Conservation (phyloP, 2,329 filamentous ascomycete genomes). For the Diaporthe vaccinii region DNA sequence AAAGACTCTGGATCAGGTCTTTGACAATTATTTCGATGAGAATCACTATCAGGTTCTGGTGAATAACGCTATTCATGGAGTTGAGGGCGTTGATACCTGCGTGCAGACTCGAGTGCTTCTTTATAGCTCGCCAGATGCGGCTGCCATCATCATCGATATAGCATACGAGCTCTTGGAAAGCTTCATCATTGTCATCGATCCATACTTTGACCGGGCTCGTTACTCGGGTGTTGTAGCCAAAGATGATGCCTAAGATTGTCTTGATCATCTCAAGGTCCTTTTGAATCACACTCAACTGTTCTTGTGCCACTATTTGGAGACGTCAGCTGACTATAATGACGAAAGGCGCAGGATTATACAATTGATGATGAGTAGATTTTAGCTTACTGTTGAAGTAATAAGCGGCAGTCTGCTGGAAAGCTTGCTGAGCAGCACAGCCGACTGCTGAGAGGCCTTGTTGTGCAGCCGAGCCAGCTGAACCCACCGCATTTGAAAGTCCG, state of each 20-base stretch:
- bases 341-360: neutral
- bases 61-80: conserved; percentile 9
- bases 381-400: conserved; percentile 30
- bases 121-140: conserved; percentile 2
- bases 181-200: conserved; percentile 29
- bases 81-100: conserved; percentile 20
- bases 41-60: neutral
- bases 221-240: neutral
- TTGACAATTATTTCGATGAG: neutral
- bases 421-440: conserved; percentile 25
- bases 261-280: neutral
- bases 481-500: neutral
- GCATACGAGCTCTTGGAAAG: conserved; percentile 26
- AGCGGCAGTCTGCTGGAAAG: conserved; percentile 20
- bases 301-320: conserved; percentile 2
- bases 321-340: neutral
- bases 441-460: conserved; percentile 22
- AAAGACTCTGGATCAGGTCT: neutral
- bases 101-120: conserved; percentile 28
- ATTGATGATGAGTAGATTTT: too few relatives aligned
- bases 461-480: neutral
- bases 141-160: conserved; percentile 8
- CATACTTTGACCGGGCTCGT: neutral
- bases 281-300: neutral
- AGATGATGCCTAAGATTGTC: neutral